A percentile compares a stretch with the other conserved stretches of the same genome.
phyloP scores from a whole-genome alignment of 768 basidiomycete species.

The Chlorophyllum brunneum region DNA sequence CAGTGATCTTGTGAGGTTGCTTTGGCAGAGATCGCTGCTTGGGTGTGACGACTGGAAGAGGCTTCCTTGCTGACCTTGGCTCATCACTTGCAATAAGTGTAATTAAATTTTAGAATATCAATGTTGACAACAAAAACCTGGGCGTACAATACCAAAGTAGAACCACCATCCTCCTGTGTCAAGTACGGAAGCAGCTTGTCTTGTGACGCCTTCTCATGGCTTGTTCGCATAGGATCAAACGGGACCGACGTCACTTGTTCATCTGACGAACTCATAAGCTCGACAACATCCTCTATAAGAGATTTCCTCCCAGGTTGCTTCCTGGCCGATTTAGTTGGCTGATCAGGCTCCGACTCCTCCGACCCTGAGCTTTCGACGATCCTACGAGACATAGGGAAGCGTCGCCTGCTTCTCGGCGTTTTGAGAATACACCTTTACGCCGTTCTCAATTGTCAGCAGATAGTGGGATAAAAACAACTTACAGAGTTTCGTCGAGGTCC shows the following conservation, averaged over 20 bases:
- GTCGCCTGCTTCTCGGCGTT: background rate
- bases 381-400: conserved; percentile 20
- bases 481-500: background rate
- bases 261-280: conserved; percentile 5
- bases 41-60: conserved; percentile 24
- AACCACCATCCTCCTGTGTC: conserved; percentile 21
- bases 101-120: background rate
- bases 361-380: conserved; percentile 34
- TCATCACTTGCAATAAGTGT: conserved; percentile 34
- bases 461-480: background rate
- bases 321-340: conserved; percentile 19
- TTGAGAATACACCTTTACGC: conserved; percentile 2
- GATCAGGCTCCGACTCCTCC: conserved; percentile 22
- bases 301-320: conserved; percentile 28
- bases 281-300: background rate
- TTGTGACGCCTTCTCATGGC: background rate
- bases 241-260: background rate
- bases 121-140: background rate
- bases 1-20: background rate
- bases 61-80: conserved; percentile 44
- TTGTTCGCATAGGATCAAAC: background rate
- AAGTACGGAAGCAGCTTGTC: background rate
- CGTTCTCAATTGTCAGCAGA: conserved; percentile 7
- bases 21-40: background rate
- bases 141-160: conserved; percentile 30